phyloP scores from a whole-genome alignment of 768 basidiomycete genomes.

The Suillus subalutaceus region DNA sequence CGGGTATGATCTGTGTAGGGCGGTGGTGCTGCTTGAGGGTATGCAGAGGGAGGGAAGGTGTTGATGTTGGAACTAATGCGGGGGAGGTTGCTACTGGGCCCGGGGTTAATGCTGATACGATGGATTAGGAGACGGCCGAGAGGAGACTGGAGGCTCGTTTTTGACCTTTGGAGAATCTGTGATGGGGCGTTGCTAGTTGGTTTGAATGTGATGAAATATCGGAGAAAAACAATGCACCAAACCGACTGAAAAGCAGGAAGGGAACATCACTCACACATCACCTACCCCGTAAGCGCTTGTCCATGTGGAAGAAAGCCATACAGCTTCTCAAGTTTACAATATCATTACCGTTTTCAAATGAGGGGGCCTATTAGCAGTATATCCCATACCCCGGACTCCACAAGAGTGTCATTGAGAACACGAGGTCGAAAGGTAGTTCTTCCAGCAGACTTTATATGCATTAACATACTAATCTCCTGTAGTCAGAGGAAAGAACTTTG shows the following conservation, averaged over 20 bases:
- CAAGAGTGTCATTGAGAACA: too few species aligned
- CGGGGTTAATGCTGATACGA: constrained; percentile 51
- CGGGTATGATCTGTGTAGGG: too few species aligned
- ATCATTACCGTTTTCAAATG: too few species aligned
- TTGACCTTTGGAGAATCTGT: constrained; percentile 66
- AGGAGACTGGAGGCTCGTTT: constrained; percentile 70
- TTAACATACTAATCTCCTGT: too few species aligned
- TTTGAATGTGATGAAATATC: not conserved
- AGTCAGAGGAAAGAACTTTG: too few species aligned
- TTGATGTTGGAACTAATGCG: constrained; percentile 12
- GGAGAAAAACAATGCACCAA: not conserved
- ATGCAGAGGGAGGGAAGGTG: constrained; percentile 14
- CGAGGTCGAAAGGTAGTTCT: too few species aligned
- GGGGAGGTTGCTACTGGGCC: constrained; percentile 35
- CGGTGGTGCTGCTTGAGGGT: too few species aligned
- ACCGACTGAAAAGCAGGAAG: not conserved
- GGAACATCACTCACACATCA: constrained; percentile 48
- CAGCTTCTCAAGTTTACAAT: too few species aligned
- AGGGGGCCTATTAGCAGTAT: too few species aligned
- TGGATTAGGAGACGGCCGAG: constrained; percentile 63
- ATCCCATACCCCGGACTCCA: too few species aligned
- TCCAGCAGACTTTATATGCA: too few species aligned
- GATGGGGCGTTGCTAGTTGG: not conserved
- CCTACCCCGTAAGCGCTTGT: constrained; percentile 21
- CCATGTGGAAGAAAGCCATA: too few species aligned